These are phyloP conservation scores for Acer campestre DNA, from an alignment of 345 rosid species.

Conservation along the genomic window DNA sequence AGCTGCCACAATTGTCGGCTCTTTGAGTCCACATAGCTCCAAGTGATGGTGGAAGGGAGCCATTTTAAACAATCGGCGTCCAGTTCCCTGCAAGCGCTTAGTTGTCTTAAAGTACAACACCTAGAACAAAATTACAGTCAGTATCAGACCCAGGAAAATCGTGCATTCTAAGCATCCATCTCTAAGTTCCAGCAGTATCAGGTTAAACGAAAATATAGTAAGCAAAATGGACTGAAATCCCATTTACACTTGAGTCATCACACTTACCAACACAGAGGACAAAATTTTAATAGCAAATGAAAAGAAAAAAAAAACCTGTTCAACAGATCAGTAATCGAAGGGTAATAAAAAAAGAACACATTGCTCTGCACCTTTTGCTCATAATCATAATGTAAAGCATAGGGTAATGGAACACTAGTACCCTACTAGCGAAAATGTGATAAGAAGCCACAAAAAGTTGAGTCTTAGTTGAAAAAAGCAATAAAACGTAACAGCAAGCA, in stretches of 20 bases:
- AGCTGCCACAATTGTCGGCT: constrained; percentile 54
- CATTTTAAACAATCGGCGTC: constrained; percentile 46
- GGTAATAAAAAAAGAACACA: neutral
- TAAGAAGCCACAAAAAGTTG: neutral
- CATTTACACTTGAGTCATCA: neutral
- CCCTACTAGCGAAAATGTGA: neutral
- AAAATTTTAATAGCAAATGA: neutral
- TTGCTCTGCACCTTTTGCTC: neutral
- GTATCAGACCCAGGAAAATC: constrained; percentile 6
- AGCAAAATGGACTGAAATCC: neutral
- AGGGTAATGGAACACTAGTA: neutral
- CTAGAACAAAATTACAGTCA: constrained; percentile 23
- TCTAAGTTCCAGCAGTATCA: neutral
- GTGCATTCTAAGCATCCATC: neutral
- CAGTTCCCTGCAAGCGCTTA: constrained; percentile 36
- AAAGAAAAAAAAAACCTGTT: neutral
- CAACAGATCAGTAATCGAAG: neutral
- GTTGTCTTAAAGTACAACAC: constrained; percentile 43
- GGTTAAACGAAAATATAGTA: neutral
- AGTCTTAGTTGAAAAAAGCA: neutral
- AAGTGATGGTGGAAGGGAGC: constrained; percentile 60
- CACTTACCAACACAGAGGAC: neutral
- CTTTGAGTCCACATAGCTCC: constrained; percentile 47
- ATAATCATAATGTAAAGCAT: neutral
- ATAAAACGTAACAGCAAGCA: neutral